These are phyloP conservation scores for Oryza officinalis DNA, from an alignment of 176 grass and related monocot genomes.

Conservation along the genomic window DNA sequence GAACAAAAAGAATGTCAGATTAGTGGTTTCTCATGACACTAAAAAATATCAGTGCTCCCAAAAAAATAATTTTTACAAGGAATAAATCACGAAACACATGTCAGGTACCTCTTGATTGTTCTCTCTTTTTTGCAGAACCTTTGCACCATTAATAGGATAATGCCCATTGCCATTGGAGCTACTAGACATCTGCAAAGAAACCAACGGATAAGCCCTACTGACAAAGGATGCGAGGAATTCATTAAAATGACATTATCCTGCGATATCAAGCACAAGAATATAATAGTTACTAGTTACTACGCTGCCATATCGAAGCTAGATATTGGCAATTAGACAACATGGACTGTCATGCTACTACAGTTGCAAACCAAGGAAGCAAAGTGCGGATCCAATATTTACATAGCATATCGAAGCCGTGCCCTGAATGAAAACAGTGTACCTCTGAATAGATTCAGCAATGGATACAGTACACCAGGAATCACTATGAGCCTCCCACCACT, in stretches of 20 bases:
- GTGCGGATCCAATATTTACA: background rate
- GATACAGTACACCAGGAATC: background rate
- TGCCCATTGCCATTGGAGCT: slow-evolving; percentile 48
- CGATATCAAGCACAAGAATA: background rate
- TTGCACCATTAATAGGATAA: slow-evolving; percentile 36
- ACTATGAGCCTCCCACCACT: background rate
- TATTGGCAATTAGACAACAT: background rate
- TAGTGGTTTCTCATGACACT: background rate
- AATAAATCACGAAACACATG: background rate
- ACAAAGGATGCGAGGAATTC: background rate
- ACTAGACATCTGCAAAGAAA: slow-evolving; percentile 56
- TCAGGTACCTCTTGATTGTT: slow-evolving; percentile 50
- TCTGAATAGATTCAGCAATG: slow-evolving; percentile 8
- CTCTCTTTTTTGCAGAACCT: slow-evolving; percentile 37
- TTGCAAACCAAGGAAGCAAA: background rate
- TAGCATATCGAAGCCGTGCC: background rate
- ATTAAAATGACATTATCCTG: slow-evolving; percentile 8
- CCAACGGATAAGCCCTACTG: slow-evolving; percentile 6
- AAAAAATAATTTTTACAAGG: background rate
- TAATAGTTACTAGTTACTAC: background rate
- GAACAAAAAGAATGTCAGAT: background rate
- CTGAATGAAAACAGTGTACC: background rate
- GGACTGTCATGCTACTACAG: background rate
- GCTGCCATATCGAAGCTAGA: slow-evolving; percentile 7
- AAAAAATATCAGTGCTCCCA: background rate